Evolutionary conservation across 176 grass and related monocot species (phyloP).

Genomic region (Olyra latifolia): DNA sequence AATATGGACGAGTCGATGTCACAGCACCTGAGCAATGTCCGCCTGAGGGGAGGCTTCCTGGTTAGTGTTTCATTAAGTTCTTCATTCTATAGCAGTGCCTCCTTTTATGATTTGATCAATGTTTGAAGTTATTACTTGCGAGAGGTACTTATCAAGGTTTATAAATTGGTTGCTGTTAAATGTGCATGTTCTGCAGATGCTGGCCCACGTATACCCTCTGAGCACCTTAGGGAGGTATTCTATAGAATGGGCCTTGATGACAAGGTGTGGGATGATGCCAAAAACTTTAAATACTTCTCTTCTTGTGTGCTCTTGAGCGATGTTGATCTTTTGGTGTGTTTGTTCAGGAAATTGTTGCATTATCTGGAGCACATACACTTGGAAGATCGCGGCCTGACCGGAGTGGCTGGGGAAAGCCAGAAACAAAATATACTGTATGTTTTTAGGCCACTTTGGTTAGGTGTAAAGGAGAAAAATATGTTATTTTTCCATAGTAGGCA

Average conservation of each 20-base stretch:
- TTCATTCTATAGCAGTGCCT: not conserved
- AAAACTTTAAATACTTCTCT: not conserved
- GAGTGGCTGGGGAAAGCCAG: conserved; percentile 95
- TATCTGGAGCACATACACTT: conserved; percentile 93
- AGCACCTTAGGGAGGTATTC: conserved; percentile 81
- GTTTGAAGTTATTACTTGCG: not conserved
- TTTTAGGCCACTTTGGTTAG: conserved; percentile 23
- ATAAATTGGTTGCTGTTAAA: conserved; percentile 16
- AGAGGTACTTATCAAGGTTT: conserved; percentile 17
- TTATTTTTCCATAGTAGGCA: not conserved
- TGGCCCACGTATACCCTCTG: conserved; percentile 71
- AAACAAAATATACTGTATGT: conserved; percentile 96
- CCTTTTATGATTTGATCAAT: not conserved
- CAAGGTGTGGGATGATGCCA: conserved; percentile 56
- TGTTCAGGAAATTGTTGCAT: conserved; percentile 84
- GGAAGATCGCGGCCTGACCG: conserved; percentile 78
- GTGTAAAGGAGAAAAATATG: conserved; percentile 8
- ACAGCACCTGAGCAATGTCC: conserved; percentile 83
- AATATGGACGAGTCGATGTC: conserved; percentile 85
- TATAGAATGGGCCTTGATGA: conserved; percentile 96
- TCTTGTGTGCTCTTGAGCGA: not conserved
- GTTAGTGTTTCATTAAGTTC: conserved; percentile 39
- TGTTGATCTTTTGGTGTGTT: not conserved
- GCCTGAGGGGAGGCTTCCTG: conserved; percentile 86
- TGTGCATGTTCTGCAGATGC: conserved; percentile 52